Evolutionary conservation across 345 rosid genomes (phyloP).

Genomic region (Alliaria petiolata): DNA sequence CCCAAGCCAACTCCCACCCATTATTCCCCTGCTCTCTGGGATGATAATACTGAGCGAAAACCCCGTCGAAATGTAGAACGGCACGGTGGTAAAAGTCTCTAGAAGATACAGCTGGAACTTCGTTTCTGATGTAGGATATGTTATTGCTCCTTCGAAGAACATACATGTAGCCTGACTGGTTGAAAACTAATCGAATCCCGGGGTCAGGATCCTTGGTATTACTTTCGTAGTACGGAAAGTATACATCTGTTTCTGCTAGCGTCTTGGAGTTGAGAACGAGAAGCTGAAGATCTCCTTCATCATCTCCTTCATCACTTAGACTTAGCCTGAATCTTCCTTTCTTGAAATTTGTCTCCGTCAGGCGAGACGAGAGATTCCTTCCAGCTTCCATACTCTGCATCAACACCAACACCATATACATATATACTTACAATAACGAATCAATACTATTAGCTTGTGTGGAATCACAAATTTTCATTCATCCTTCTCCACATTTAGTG

Average conservation of each 20-base stretch:
- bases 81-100: conserved; percentile 41
- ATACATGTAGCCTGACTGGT: conserved; percentile 42
- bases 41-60: conserved; percentile 51
- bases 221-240: conserved; percentile 37
- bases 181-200: conserved; percentile 37
- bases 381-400: too few species aligned
- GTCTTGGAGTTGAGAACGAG: too few species aligned
- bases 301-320: too few species aligned
- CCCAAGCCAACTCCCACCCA: conserved; percentile 35
- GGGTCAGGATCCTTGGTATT: background rate
- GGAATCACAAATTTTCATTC: too few species aligned
- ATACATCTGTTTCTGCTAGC: background rate
- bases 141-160: conserved; percentile 27
- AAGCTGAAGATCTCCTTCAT: background rate
- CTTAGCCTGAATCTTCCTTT: too few species aligned
- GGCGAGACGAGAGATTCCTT: too few species aligned
- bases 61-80: conserved; percentile 52
- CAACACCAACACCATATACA: too few species aligned
- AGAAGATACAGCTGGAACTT: background rate
- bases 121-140: background rate
- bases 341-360: too few species aligned
- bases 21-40: conserved; percentile 30
- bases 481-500: too few species aligned
- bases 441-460: too few species aligned
- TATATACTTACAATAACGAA: too few species aligned